Base-by-base conservation (phyloP, 169 alveolate genomes). In the Cryptosporidium bovis region DNA sequence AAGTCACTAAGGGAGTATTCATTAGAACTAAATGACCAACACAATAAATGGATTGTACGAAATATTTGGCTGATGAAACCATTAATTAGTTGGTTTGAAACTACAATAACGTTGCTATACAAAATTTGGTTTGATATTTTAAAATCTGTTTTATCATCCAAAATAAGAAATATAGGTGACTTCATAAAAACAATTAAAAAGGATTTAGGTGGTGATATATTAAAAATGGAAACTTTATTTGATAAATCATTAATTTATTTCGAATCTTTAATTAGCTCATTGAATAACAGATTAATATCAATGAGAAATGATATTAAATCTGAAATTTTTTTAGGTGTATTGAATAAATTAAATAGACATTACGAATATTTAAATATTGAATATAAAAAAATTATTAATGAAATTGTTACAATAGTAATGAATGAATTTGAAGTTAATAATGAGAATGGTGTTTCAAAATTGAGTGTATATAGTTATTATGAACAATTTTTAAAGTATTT, bases 51-150 rank as follows among this genome's bases (percentile, higher is more conserved):
- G 87, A 44, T 77, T 20, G 18, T n/a, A 18, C 24, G 31, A 34
- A 77, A 77, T 62, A 77, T 55, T 29, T 27, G 31, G 15, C 4
- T 60, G 31, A 24, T 77, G 20, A 62, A 60, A 20, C 44, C 29
- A 15, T 24, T 77, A n/a, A n/a, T n/a, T 33, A 31, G 46, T 36
- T 77, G 87, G 87, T 64, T 77, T 10, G 64, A 77, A 48, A 48
- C 27, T 16, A 34, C 87, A 2, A 44, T 56, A 5, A 24, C 20
- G 33, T 36, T 77, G 20, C 40, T 77, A 15, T 40, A 58, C 36
- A 60, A 20, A 60, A 66, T 60, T 10, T 20, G 29, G 24, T 24
- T 77, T 7, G 18, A n/a, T 46, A 5, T 77, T 2, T 60, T 62
- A 60, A 77, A 77, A 46, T 77, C 87, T 6, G 51, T 77, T 40